These are phyloP conservation scores for Boletales sp. DNA, from an alignment of 768 basidiomycete species.

Conservation along the genomic window DNA sequence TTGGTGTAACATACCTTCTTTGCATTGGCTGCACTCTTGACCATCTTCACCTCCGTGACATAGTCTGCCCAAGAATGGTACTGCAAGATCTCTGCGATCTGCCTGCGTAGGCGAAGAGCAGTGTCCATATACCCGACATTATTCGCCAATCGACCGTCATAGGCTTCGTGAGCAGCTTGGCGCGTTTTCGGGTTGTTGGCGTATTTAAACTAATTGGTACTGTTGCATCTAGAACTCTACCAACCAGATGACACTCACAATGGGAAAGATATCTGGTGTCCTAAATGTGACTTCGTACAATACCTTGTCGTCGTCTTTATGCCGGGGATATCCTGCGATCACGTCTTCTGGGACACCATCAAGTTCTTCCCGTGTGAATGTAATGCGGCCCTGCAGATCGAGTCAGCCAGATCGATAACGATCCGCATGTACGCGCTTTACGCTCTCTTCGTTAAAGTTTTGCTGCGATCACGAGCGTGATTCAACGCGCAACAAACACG, in stretches of 20 bases:
- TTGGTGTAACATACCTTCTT: constrained; percentile 41
- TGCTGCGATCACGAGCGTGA: constrained; percentile 43
- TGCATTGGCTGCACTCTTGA: constrained; percentile 64
- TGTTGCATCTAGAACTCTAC: too few species aligned
- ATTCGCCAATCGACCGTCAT: constrained; percentile 62
- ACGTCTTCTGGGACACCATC: constrained; percentile 81
- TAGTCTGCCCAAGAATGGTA: constrained; percentile 86
- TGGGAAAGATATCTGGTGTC: constrained; percentile 76
- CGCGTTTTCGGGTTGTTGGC: constrained; percentile 71
- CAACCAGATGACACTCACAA: constrained; percentile 42
- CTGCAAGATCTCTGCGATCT: constrained; percentile 62
- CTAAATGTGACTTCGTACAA: constrained; percentile 76
- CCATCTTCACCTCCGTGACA: constrained; percentile 82
- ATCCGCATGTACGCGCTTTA: constrained; percentile 24
- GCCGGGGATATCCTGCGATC: constrained; percentile 72
- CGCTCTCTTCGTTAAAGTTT: constrained; percentile 90
- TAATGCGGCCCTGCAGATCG: constrained; percentile 49
- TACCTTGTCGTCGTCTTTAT: constrained; percentile 52
- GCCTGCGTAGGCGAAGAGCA: constrained; percentile 65
- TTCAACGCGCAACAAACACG: not conserved
- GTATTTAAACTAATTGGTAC: constrained; percentile 64
- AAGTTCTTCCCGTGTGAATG: constrained; percentile 70
- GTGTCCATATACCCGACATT: constrained; percentile 71
- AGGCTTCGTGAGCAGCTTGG: constrained; percentile 58
- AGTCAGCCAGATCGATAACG: not conserved